Base-by-base conservation (phyloP, 2,329 filamentous ascomycete species). In the Cladosporium sp. region DNA sequence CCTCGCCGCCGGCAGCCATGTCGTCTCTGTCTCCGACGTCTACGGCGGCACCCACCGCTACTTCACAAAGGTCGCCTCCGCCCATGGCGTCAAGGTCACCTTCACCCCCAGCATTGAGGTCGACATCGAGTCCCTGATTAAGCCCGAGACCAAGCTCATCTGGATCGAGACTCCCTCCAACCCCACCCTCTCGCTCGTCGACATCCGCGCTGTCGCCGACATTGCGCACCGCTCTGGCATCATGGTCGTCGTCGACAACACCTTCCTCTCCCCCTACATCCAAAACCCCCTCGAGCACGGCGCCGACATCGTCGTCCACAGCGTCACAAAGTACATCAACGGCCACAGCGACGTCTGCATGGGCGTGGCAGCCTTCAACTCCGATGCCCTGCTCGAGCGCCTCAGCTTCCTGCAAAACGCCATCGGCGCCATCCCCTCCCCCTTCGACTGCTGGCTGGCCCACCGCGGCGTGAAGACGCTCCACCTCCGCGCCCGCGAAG, bases 301-400 rank as follows among this genome's bases (percentile, higher is more conserved):
- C 60, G 93, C 93, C 59, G 93, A 98, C 70, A 91, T 97, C 57
- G 92, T 97, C 59, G 86, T 97, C 38, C 92, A 97, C 78, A 91
- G 85, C 49, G 93, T 98, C 50, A 98, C 93, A 38, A 98, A 98
- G 75, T 98, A 97, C 74, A 97, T 98, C 75, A 97, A 97, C 69
- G 93, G 93, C 43, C 93, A 98, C 75, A 83, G 79, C 2, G 93
- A 98, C 69, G 93, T 98, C 7, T 84, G 97, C 62, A 98, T 98
- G 93, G 93, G 93, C 58, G 86, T 93, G 25, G 92, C 90, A 40
- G 93, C 93, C 43, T 94, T 95, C 80, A 97, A 96, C 78, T 87
- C 85, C 25, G 83, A 89, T 50, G 79, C 82, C 15, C 78, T 98
- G 59, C 83, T 84, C 66, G 75, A 84, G 55, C 83, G 88, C 36